phyloP scores from a whole-genome alignment of 371 early-diverging fungal species.

The Mucor ambiguus region DNA sequence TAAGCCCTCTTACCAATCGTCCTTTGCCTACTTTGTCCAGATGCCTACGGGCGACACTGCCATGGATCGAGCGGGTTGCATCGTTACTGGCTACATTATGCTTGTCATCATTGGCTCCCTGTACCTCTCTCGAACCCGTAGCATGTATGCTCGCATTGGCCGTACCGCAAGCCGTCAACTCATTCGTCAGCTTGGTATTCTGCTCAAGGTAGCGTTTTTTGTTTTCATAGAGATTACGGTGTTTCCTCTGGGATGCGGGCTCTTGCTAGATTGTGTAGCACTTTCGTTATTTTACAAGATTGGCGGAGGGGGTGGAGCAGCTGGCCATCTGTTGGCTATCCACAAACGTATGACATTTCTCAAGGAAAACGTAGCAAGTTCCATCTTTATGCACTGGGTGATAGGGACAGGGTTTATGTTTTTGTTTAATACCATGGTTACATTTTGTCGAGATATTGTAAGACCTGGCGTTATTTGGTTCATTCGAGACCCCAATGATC shows the following conservation, averaged over 20 bases:
- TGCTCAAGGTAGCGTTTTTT: constrained; percentile 73
- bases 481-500: constrained; percentile 93
- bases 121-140: constrained; percentile 23
- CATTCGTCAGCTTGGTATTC: constrained; percentile 53
- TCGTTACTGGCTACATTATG: constrained; percentile 36
- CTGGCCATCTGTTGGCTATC: constrained; percentile 7
- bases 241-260: constrained; percentile 87
- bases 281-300: constrained; percentile 70
- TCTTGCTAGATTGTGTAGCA: constrained; percentile 74
- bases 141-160: constrained; percentile 24
- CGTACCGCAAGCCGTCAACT: constrained; percentile 33
- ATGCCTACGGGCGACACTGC: constrained; percentile 7
- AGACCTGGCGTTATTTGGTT: constrained; percentile 95
- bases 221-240: constrained; percentile 77
- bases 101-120: constrained; percentile 30
- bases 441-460: constrained; percentile 74
- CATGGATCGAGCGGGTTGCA: constrained; percentile 34
- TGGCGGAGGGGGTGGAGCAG: constrained; percentile 28
- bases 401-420: constrained; percentile 90
- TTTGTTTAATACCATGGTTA: constrained; percentile 80
- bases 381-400: constrained; percentile 84
- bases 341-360: constrained; percentile 38
- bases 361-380: constrained; percentile 61
- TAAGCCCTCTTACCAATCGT: not conserved
- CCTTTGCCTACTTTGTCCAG: not conserved